Percentiles rank a stretch among this genome's conserved stretches.
Conservation (phyloP, 2,329 filamentous ascomycete genomes). For the Aspergillus neoniger region DNA sequence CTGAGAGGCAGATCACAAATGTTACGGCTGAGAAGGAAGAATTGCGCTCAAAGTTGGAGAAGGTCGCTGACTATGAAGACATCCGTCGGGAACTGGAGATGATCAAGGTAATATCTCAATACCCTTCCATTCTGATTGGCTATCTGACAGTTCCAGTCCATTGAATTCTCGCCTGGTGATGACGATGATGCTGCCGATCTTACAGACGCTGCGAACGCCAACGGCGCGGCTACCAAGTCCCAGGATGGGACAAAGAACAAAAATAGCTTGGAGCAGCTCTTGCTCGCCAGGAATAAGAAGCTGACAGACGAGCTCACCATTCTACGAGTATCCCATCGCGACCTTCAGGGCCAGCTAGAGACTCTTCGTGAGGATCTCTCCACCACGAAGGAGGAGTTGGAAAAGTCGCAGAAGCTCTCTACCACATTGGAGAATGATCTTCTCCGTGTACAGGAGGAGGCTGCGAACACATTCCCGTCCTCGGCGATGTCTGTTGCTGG, state of each 20-base stretch:
- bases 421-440: conserved; percentile 91
- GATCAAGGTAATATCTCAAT: conserved; percentile 62
- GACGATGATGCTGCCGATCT: conserved; percentile 60
- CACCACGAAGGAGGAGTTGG: conserved; percentile 79
- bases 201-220: conserved; percentile 42
- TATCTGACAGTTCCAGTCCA: conserved; percentile 59
- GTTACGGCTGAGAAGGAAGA: conserved; percentile 79
- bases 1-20: conserved; percentile 75
- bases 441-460: conserved; percentile 80
- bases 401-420: conserved; percentile 80
- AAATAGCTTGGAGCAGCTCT: conserved; percentile 77
- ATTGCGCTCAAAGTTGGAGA: conserved; percentile 78
- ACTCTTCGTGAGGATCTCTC: conserved; percentile 81
- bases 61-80: conserved; percentile 93
- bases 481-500: conserved; percentile 90
- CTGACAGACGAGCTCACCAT: conserved; percentile 90
- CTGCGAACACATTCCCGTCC: conserved; percentile 75
- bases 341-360: conserved; percentile 78
- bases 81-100: conserved; percentile 95
- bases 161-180: conserved; percentile 91
- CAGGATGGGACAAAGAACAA: conserved; percentile 61
- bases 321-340: conserved; percentile 88
- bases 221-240: conserved; percentile 56
- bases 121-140: neutral
- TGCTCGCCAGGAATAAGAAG: conserved; percentile 94